A percentile compares a stretch with the other conserved stretches of the same genome.
phyloP scores from a whole-genome alignment of 2,329 filamentous ascomycete species.

The Akanthomyces muscarius region DNA sequence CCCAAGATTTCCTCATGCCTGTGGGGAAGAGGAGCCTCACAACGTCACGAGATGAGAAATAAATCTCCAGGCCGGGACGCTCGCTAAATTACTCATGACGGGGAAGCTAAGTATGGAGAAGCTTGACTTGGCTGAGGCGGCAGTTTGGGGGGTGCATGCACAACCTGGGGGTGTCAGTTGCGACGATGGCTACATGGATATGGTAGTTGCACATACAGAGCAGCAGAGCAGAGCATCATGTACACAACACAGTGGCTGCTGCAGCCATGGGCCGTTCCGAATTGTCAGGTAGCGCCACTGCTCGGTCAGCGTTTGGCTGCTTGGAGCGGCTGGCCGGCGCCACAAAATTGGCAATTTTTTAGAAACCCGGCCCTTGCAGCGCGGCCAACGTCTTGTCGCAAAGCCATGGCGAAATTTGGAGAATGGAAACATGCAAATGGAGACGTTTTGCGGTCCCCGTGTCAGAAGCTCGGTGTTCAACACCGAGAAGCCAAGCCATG shows the following conservation, averaged over 20 bases:
- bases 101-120: constrained; percentile 2
- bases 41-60: constrained; percentile 12
- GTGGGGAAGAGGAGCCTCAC: constrained; percentile 8
- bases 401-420: background rate
- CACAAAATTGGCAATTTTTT: background rate
- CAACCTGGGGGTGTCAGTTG: background rate
- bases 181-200: background rate
- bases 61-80: background rate
- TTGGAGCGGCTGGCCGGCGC: background rate
- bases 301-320: background rate
- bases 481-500: background rate
- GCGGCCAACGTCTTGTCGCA: background rate
- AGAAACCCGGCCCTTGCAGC: background rate
- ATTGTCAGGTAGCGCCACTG: background rate
- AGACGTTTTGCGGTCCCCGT: background rate
- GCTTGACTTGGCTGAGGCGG: background rate
- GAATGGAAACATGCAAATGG: background rate
- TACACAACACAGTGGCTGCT: background rate
- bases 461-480: constrained; percentile 5
- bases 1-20: background rate
- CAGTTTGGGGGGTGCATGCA: background rate
- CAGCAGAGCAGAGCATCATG: no score
- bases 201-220: no score
- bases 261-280: background rate
- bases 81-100: background rate